Conservation (phyloP, 2,329 filamentous ascomycete species). For the Colletotrichum acutatum region DNA sequence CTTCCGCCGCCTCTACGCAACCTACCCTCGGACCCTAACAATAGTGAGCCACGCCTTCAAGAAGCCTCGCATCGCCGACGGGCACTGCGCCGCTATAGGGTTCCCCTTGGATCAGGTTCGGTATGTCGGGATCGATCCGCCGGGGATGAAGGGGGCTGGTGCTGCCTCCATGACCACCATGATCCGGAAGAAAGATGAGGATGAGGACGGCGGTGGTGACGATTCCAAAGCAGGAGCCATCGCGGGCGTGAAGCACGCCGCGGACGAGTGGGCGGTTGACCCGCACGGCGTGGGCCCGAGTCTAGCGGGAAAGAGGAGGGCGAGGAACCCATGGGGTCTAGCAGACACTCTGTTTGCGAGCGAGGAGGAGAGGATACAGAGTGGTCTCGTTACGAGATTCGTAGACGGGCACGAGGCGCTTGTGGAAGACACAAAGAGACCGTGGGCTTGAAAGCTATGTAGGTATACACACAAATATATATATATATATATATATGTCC, state of each 20-base stretch:
- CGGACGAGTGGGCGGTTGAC: conserved; percentile 62
- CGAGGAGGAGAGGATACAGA: conserved; percentile 46
- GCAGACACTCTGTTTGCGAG: conserved; percentile 56
- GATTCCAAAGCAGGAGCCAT: conserved; percentile 52
- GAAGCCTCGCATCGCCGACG: conserved; percentile 67
- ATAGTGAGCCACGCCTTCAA: conserved; percentile 80
- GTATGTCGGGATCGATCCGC: conserved; percentile 75
- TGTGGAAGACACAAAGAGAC: conserved; percentile 49
- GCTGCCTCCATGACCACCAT: neutral
- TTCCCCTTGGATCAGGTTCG: conserved; percentile 57
- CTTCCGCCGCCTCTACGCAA: conserved; percentile 62
- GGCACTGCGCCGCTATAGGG: conserved; percentile 72
- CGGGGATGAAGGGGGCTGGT: conserved; percentile 49
- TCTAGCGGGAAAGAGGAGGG: conserved; percentile 59
- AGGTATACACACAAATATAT: neutral
- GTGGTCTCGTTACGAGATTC: conserved; percentile 50
- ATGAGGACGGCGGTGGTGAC: conserved; percentile 13
- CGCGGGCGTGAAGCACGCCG: conserved; percentile 53
- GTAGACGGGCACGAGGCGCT: conserved; percentile 53
- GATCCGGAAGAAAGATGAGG: too few relatives aligned
- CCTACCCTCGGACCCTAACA: conserved; percentile 69
- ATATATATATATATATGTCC: too few relatives aligned
- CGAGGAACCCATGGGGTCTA: conserved; percentile 61
- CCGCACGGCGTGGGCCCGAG: conserved; percentile 60
- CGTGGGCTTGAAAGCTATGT: conserved; percentile 48